These are phyloP conservation scores for Xylaria sp. DNA, from an alignment of 2,329 filamentous ascomycete genomes.

Conservation along the genomic window DNA sequence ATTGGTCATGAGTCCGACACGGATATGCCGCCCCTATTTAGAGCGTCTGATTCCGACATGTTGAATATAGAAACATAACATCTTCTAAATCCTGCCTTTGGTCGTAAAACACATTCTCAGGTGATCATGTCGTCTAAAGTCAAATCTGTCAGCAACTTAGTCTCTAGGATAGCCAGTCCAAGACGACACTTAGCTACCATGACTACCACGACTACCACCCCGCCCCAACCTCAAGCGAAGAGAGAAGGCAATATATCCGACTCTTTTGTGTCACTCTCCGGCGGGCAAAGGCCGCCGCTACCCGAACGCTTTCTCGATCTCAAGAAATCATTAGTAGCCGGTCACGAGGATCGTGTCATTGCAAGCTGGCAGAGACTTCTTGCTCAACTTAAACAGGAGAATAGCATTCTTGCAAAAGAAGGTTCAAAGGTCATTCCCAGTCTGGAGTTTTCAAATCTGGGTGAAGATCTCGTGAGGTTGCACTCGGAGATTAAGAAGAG, in stretches of 20 bases:
- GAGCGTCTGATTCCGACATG: conserved; percentile 5
- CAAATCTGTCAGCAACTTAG: conserved; percentile 3
- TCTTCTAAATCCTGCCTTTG: neutral
- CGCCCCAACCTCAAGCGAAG: conserved; percentile 51
- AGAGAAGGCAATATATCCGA: conserved; percentile 72
- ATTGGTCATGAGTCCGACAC: conserved; percentile 21
- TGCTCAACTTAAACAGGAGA: conserved; percentile 58
- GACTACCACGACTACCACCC: conserved; percentile 36
- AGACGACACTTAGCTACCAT: conserved; percentile 30
- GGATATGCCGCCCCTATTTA: conserved; percentile 3
- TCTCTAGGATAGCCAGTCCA: conserved; percentile 25
- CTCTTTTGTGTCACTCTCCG: conserved; percentile 69
- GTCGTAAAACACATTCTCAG: conserved; percentile 1
- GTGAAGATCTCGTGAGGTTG: conserved; percentile 51
- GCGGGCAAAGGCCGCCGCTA: conserved; percentile 57
- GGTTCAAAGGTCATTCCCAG: conserved; percentile 64
- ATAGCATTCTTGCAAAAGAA: conserved; percentile 57
- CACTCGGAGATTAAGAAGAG: conserved; percentile 67
- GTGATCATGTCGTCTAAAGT: neutral
- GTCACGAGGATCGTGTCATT: conserved; percentile 60
- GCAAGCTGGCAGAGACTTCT: conserved; percentile 63
- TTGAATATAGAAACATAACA: conserved; percentile 1
- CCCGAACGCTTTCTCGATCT: conserved; percentile 67
- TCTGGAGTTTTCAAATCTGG: conserved; percentile 60
- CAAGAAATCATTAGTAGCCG: conserved; percentile 64